Evolutionary conservation across 805 yeast genomes (phyloP), one percentile per base, ranked within the genome.

Genomic region (Barnettozyma populi): DNA sequence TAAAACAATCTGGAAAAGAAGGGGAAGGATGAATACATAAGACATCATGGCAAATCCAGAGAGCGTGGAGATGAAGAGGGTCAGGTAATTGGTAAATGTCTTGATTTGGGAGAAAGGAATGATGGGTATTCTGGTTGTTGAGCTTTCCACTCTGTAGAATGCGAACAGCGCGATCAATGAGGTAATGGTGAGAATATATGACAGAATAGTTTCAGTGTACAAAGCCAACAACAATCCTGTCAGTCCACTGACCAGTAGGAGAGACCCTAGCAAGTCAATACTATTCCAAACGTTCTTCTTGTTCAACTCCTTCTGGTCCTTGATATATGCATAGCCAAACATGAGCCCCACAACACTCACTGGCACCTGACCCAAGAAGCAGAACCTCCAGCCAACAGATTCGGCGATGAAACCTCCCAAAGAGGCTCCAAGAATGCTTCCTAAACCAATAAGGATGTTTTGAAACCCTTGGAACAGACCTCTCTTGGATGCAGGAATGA

Each of bases 401-500:
- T 64, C 57, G 4, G 73, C 59, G 11, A 71, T 59, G 14, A 52
- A 47, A 0, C 74, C 75, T 19, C 75, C 74, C 32, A 67, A 52
- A 6, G 71, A 60, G 1, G 74, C 73, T 11, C 74, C 74, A 23
- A 61, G 55, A 4, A 68, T 57, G n/a, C 67, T 62, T 2, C 74
- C 74, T 25, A 54, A 42, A 7, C 73, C 74, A 31, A 63, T 50
- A 20, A 66, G 53, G 23, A 69, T 57, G 49, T 69, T 70, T 47
- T 69, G 73, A 45, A 66, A 61, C 1, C 73, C 73, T 50, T 71
- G 72, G 45, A 65, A 67, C n/a, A 69, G 52, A 2, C 72, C 71
- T 57, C 71, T 55, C 49, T 64, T 65, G n/a, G 61, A 56, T 9
- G 65, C 52, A 21, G 68, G 65, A 14, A 71, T 64, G 10, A 71